These are phyloP conservation scores for Suillus ampliporus DNA, from an alignment of 768 basidiomycete species.

Conservation along the genomic window DNA sequence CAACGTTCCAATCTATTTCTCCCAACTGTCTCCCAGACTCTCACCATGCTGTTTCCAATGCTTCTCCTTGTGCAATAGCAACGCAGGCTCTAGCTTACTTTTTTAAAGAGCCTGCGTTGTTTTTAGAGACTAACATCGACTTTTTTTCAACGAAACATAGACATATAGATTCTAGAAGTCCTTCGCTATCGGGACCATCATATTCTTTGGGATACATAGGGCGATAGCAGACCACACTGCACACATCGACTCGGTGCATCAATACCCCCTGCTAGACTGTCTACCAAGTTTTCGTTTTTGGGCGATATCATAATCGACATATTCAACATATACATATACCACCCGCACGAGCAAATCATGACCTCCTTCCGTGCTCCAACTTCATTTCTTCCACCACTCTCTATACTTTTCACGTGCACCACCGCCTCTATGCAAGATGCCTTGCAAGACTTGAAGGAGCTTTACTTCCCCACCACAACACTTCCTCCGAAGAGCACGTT, in stretches of 20 bases:
- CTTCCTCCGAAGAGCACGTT: slow-evolving; percentile 23
- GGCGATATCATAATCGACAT: slow-evolving; percentile 1
- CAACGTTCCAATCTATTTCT: not conserved
- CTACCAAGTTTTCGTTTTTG: not conserved
- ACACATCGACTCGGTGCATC: slow-evolving; percentile 20
- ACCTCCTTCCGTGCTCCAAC: slow-evolving; percentile 44
- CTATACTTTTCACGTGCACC: slow-evolving; percentile 42
- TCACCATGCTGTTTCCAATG: slow-evolving; percentile 42
- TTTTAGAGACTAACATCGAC: not conserved
- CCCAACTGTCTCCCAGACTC: slow-evolving; percentile 7
- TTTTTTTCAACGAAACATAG: slow-evolving; percentile 4
- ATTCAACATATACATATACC: slow-evolving; percentile 16
- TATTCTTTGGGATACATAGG: slow-evolving; percentile 11
- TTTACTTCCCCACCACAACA: slow-evolving; percentile 55
- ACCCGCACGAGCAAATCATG: slow-evolving; percentile 18
- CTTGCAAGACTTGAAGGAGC: slow-evolving; percentile 47
- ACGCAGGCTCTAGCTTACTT: slow-evolving; percentile 44
- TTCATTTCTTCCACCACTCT: slow-evolving; percentile 62
- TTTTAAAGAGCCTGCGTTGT: slow-evolving; percentile 28
- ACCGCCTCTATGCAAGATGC: slow-evolving; percentile 45
- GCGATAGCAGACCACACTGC: slow-evolving; percentile 6
- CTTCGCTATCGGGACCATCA: slow-evolving; percentile 2
- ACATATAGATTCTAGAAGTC: slow-evolving; percentile 7
- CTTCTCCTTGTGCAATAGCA: slow-evolving; percentile 58
- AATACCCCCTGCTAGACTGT: slow-evolving; percentile 13